These are phyloP conservation scores for Garcia nutans DNA, from an alignment of 345 rosid species.

Conservation along the genomic window DNA sequence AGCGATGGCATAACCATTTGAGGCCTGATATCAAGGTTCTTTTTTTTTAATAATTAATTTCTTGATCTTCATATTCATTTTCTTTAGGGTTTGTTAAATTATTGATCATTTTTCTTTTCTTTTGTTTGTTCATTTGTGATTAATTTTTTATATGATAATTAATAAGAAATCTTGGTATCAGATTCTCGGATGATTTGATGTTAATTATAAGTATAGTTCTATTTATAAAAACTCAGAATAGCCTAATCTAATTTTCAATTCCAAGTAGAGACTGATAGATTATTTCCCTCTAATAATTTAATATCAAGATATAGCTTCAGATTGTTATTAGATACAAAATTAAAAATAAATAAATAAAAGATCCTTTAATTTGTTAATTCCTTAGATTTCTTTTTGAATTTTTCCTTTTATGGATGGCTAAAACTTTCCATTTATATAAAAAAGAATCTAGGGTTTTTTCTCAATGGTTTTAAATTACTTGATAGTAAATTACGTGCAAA, in stretches of 20 bases:
- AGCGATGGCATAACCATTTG: constrained; percentile 98
- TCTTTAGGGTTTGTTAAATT: neutral
- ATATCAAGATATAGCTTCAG: neutral
- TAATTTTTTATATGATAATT: neutral
- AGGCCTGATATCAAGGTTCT: constrained; percentile 96
- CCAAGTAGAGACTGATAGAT: too few relatives aligned
- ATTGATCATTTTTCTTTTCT: neutral
- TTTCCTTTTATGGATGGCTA: neutral
- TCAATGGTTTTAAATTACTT: neutral
- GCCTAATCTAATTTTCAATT: too few relatives aligned
- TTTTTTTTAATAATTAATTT: neutral
- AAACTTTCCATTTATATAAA: neutral
- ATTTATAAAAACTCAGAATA: too few relatives aligned
- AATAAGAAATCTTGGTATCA: neutral
- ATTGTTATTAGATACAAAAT: neutral
- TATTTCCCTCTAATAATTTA: neutral
- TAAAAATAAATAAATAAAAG: neutral
- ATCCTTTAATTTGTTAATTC: neutral
- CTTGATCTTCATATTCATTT: neutral
- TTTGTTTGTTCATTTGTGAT: neutral
- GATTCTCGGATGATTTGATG: neutral
- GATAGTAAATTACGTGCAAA: neutral
- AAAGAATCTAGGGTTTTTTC: constrained; percentile 9
- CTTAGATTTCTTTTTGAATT: neutral
- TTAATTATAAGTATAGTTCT: constrained; percentile 1